Evolutionary conservation across 371 early-diverging fungal genomes (phyloP), one percentile per base, ranked within the genome.

Genomic region (Basidiobolus meristosporus): DNA sequence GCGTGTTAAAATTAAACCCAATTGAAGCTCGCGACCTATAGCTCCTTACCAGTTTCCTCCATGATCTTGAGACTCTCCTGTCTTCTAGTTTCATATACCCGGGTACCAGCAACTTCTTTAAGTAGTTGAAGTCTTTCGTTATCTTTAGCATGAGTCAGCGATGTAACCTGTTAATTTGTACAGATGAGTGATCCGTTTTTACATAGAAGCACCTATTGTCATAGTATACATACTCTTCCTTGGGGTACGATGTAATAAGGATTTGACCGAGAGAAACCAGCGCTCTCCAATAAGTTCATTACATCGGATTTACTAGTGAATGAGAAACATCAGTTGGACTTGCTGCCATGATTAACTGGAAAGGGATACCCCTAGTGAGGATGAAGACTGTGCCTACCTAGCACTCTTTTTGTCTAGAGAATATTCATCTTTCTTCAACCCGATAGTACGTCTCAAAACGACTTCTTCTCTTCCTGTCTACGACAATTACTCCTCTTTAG

Each of bases 231-330:
- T 63, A 97, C 86, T 40, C 92, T 67, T 31, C 98, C 99, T 67
- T 99, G 99, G n/a, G 93, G 95, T 3, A 99, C 97, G 57, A 99
- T 92, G 50, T 95, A 98, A 58, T 97, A 98, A 9, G 98, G 97
- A 52, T 98, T 98, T 12, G 95, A 88, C 22, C 83, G 65, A n/a
- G 95, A 88, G 45, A 99, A 90, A 0, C 99, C 99, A 15, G 97
- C 93, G 57, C 81, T 85, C 57, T 99, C 97, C 15, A 98, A 68
- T 44, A 98, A 59, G 48, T 82, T 92, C 66, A 75, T 68, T 10
- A 98, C 83, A 47, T 98, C 99, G 21, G 74, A 46, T 61, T 86
- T 90, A 36, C 86, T 92, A 48, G 21, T 29, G 22, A 22, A 22
- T 4, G 28, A 23, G 1, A 32, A n/a, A n/a, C n/a, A n/a, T n/a